Evolutionary conservation across 2,329 filamentous ascomycete species (phyloP).

Genomic region (Aureobasidium pullulans): DNA sequence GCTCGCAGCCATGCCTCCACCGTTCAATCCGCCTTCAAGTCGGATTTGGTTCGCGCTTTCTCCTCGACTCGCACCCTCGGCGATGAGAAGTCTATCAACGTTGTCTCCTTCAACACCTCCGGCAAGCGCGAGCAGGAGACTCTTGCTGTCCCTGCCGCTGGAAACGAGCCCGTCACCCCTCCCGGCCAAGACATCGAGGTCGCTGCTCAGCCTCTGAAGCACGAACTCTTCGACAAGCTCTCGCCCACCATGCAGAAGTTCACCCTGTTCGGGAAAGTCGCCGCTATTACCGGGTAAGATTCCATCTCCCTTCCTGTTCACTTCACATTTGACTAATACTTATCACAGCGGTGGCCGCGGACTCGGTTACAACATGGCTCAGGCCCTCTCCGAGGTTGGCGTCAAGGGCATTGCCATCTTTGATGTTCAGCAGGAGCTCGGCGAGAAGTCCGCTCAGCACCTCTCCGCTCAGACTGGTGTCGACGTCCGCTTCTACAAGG

Average conservation of each 20-base stretch:
- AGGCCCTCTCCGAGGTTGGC: conserved; percentile 68
- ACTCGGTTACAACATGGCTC: conserved; percentile 72
- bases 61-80: not conserved
- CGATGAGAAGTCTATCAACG: conserved; percentile 22
- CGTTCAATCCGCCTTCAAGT: not conserved
- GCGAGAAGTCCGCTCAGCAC: conserved; percentile 61
- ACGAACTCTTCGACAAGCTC: conserved; percentile 42
- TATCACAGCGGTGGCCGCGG: conserved; percentile 60
- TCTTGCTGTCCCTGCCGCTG: conserved; percentile 21
- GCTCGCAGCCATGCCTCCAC: not conserved
- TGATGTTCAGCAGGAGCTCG: conserved; percentile 68
- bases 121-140: conserved; percentile 26
- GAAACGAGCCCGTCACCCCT: conserved; percentile 25
- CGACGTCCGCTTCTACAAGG: conserved; percentile 69
- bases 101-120: conserved; percentile 24
- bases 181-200: conserved; percentile 27
- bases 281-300: conserved; percentile 62
- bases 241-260: conserved; percentile 62
- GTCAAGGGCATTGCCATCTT: conserved; percentile 68
- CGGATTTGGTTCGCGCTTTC: not conserved
- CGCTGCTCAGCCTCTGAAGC: conserved; percentile 25
- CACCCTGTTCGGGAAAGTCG: conserved; percentile 62
- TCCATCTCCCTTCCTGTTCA: not conserved
- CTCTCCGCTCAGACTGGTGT: conserved; percentile 66
- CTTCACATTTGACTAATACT: conserved; percentile 22